Evolutionary conservation across 139 green algal genomes (phyloP), one percentile per base, ranked within the genome.

Genomic region (Chlamydomonas urium): DNA sequence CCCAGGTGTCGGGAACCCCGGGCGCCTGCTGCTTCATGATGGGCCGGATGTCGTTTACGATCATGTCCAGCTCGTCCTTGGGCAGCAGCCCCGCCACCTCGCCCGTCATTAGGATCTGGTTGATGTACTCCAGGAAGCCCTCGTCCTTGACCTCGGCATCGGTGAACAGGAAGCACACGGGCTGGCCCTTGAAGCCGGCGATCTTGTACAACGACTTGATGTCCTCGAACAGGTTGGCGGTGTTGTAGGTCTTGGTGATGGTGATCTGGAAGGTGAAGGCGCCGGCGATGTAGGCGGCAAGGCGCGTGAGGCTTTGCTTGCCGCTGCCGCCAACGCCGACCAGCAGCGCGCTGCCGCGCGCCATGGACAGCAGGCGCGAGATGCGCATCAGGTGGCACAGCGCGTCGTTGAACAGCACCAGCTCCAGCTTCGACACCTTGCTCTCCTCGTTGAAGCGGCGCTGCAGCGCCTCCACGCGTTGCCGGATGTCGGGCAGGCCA

Each of bases 81-180:
- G 90, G 82, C 72, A 97, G 88, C 45, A 98, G 81, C 1, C 93
- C 93, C n/a, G 92, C 81, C 35, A 97, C 88, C 76, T 94, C 89
- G 45, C 81, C 79, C 5, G 93, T 98, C 87, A 96, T 94, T 21
- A 97, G 83, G 60, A 97, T 85, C 87, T 98, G 93, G 84, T 98
- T 98, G 75, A 98, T 93, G 86, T 97, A 97, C 81, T 98, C 93
- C 63, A 98, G 78, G 85, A 97, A 97, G 31, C 83, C 82, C 74
- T 98, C 93, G 32, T 98, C 88, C 86, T 96, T 97, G 33, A 98
- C 85, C 71, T 98, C 92, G 0, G 88, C 81, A 45, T 98, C 93
- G 6, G 89, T 96, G 83, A 98, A 93, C 33, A 98, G 78, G 87
- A 98, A 97, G 74, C 84, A 91, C 50, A 97, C 90, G 0, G 85